Evolutionary conservation across 116 monocot species (phyloP).

Genomic region (Phalaenopsis hybrid): DNA sequence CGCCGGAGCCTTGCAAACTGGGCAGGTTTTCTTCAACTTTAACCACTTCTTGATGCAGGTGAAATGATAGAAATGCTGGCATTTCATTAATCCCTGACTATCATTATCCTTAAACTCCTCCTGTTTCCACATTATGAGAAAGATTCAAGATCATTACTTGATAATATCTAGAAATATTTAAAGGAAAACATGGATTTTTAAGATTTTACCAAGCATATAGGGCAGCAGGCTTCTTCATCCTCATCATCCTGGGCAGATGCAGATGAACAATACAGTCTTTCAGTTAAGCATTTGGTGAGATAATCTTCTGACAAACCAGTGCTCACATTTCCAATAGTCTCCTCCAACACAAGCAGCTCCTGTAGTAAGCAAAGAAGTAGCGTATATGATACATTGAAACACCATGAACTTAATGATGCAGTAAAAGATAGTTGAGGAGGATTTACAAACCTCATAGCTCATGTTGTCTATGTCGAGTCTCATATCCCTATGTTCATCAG

Average conservation of each 20-base stretch:
- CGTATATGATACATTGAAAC: not conserved
- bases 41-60: constrained; percentile 4
- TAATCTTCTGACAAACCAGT: constrained; percentile 14
- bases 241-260: constrained; percentile 1
- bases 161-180: too few relatives aligned
- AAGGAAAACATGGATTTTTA: not conserved
- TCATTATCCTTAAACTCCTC: not conserved
- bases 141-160: too few relatives aligned
- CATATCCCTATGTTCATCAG: constrained; percentile 27
- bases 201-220: constrained; percentile 27
- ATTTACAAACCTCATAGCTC: constrained; percentile 25
- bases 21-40: not conserved
- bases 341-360: constrained; percentile 3
- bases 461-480: constrained; percentile 37
- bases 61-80: not conserved
- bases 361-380: not conserved
- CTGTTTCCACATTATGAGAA: not conserved
- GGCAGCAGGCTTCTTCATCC: constrained; percentile 14
- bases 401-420: not conserved
- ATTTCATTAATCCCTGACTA: not conserved
- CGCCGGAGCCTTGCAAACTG: not conserved
- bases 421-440: not conserved
- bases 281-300: constrained; percentile 24
- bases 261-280: constrained; percentile 5
- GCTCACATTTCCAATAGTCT: not conserved